Percentiles rank a stretch among this genome's conserved stretches.
Conservation (phyloP, 164 flowering plant species). For the Litsea cubeba region DNA sequence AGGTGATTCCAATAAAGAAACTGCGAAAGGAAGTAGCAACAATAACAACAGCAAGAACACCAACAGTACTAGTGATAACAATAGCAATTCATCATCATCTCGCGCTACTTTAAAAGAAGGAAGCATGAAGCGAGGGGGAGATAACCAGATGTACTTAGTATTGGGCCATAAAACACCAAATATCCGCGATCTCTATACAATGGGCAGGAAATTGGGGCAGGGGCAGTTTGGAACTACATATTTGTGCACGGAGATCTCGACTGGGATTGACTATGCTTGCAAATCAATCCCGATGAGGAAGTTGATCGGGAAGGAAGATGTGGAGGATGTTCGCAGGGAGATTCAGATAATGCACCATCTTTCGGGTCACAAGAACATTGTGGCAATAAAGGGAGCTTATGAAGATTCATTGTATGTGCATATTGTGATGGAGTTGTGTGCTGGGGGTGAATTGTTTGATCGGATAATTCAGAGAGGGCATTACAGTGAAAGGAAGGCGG, state of each 20-base stretch:
- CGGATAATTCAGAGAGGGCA: slow-evolving; percentile 87
- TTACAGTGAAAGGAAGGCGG: slow-evolving; percentile 83
- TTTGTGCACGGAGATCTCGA: slow-evolving; percentile 57
- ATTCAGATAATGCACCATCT: slow-evolving; percentile 97
- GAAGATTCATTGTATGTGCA: slow-evolving; percentile 77
- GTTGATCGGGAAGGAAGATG: slow-evolving; percentile 75
- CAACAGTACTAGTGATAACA: slow-evolving; percentile 14
- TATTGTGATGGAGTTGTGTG: slow-evolving; percentile 83
- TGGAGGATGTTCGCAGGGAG: slow-evolving; percentile 87
- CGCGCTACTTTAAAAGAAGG: slow-evolving; percentile 32
- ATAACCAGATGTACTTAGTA: slow-evolving; percentile 62
- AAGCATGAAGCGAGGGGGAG: slow-evolving; percentile 55
- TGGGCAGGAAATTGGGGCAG: slow-evolving; percentile 87
- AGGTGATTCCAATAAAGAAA: too few relatives aligned
- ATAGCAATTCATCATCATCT: neutral
- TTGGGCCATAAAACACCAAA: slow-evolving; percentile 78
- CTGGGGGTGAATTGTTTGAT: slow-evolving; percentile 84
- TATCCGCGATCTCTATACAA: slow-evolving; percentile 72
- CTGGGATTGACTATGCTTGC: slow-evolving; percentile 68
- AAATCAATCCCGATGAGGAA: slow-evolving; percentile 88
- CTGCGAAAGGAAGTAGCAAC: slow-evolving; percentile 26
- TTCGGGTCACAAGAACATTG: slow-evolving; percentile 79
- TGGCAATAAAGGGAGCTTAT: slow-evolving; percentile 79
- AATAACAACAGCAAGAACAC: slow-evolving; percentile 29
- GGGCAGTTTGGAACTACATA: slow-evolving; percentile 94